Evolutionary conservation across 192 early-diverging fungal species (phyloP).

Genomic region (Podochytrium sp.): DNA sequence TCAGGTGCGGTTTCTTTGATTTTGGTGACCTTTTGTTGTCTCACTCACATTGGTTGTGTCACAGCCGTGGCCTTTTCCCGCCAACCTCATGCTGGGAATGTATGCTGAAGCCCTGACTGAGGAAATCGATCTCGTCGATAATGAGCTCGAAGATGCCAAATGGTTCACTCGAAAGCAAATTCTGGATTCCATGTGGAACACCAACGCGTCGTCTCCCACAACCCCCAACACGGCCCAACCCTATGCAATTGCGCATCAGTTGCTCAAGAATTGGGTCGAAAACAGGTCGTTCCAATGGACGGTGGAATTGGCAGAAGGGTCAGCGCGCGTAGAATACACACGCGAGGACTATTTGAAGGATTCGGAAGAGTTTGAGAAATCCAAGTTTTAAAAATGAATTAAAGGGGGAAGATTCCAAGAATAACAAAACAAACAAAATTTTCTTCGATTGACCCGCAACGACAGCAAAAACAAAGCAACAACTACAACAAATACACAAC

Average conservation of each 20-base stretch:
- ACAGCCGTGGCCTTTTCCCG: slow-evolving; percentile 72
- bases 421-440: neutral
- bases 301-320: neutral
- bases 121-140: slow-evolving; percentile 29
- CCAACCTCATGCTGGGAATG: slow-evolving; percentile 58
- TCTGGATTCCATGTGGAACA: slow-evolving; percentile 1
- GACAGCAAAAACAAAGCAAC: neutral
- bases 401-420: neutral
- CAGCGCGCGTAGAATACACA: neutral
- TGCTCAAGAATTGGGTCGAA: slow-evolving; percentile 26
- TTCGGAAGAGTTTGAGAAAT: too few species aligned
- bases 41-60: too few species aligned
- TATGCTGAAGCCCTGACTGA: slow-evolving; percentile 39
- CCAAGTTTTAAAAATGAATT: too few species aligned
- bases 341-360: too few species aligned
- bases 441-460: neutral
- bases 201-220: neutral
- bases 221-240: slow-evolving; percentile 7
- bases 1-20: too few species aligned
- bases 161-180: slow-evolving; percentile 52
- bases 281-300: slow-evolving; percentile 4
- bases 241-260: slow-evolving; percentile 22
- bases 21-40: too few species aligned
- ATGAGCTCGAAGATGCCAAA: slow-evolving; percentile 52
- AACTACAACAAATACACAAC: neutral